Base-by-base conservation (phyloP, 176 grass and related monocot species). In the Coix lacrymajobi region DNA sequence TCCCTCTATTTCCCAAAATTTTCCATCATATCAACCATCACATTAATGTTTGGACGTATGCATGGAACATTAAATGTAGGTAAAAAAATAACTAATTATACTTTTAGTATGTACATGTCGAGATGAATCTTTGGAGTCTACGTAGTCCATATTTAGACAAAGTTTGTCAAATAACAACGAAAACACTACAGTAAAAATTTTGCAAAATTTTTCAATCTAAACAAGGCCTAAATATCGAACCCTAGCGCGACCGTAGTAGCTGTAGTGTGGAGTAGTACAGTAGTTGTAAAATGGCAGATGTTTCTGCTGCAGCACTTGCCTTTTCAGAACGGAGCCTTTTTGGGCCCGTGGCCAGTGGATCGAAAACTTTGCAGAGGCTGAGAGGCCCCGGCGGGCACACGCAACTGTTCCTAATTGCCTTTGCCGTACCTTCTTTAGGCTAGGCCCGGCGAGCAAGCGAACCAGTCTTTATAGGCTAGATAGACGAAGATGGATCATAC, bases 291-390 rank as follows among this genome's bases (percentile, higher is more conserved):
- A 75, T 56, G 82, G 61, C 77, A 49, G 76, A 34, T 62, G 52
- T 80, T 81, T 63, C 62, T 54, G 58, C 75, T 2, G n/a, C 68
- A 29, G 67, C 30, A 11, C n/a, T 11, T 11, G 8, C 66, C 58
- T 88, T 89, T 76, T 75, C 62, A 52, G 62, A 75, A 57, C 38
- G 16, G 48, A 61, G 71, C 29, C 46, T 66, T 83, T 78, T 83
- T 26, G 26, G 29, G 66, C 43, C 62, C 61, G 76, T 66, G 62
- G 76, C 81, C 82, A 54, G 36, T 71, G 32, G 70, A 73, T 80
- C 87, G 76, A 85, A 76, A 81, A 75, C 76, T 38, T 73, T 71
- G 66, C 48, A 84, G 69, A 84, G 69, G 38, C n/a, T n/a, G n/a
- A n/a, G n/a, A n/a, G n/a, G n/a, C n/a, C n/a, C n/a, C n/a, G n/a